phyloP scores from a whole-genome alignment of 805 yeast species.

The Candida nanaspora region DNA sequence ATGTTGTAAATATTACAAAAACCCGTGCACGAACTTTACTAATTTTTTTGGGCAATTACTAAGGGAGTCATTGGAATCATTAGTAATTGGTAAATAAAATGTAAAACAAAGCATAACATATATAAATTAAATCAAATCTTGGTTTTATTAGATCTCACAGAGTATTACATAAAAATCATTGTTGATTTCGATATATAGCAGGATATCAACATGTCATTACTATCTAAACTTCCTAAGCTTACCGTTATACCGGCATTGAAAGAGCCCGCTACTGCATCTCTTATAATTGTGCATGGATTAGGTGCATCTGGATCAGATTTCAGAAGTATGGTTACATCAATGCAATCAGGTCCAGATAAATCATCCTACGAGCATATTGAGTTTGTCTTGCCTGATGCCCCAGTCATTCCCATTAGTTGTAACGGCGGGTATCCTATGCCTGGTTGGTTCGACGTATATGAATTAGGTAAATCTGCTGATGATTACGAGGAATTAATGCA shows the following conservation, averaged over 20 bases:
- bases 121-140: too few species aligned
- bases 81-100: too few species aligned
- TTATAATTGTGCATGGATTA: conserved; percentile 76
- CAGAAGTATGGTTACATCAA: conserved; percentile 61
- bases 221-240: background rate
- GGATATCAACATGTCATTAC: background rate
- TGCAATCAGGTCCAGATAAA: conserved; percentile 18
- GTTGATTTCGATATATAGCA: too few species aligned
- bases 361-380: conserved; percentile 33
- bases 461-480: conserved; percentile 33
- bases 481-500: background rate
- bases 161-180: too few species aligned
- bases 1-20: too few species aligned
- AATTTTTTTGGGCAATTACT: too few species aligned
- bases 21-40: too few species aligned
- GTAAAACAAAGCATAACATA: too few species aligned
- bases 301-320: conserved; percentile 85
- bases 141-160: too few species aligned
- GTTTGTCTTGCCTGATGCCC: conserved; percentile 91
- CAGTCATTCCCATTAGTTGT: conserved; percentile 57
- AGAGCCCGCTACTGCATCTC: conserved; percentile 42
- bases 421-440: conserved; percentile 66
- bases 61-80: too few species aligned
- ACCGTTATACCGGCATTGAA: background rate
- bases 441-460: conserved; percentile 78